A percentile compares a stretch with the other conserved stretches of the same genome.
phyloP scores from a whole-genome alignment of 345 rosid genomes.

The Euclidium syriacum region DNA sequence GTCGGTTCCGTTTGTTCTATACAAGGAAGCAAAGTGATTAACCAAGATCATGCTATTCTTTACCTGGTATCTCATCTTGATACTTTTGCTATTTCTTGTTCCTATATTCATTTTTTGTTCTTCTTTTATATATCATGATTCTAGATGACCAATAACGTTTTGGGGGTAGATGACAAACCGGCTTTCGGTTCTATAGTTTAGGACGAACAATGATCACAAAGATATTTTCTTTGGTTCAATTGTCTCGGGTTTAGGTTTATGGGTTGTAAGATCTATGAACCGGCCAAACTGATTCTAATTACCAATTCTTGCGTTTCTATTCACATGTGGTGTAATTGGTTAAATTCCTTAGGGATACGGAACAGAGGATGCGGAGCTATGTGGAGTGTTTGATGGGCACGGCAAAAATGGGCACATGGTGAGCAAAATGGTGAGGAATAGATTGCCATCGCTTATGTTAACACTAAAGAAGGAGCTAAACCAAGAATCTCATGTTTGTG shows the following conservation, averaged over 20 bases:
- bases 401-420: conserved; percentile 75
- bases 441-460: conserved; percentile 53
- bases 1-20: conserved; percentile 46
- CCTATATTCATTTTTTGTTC: not conserved
- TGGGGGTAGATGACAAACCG: not conserved
- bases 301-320: not conserved
- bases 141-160: not conserved
- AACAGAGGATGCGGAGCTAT: conserved; percentile 42
- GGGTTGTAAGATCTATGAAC: not conserved
- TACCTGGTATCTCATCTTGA: conserved; percentile 10
- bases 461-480: conserved; percentile 36
- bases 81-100: not conserved
- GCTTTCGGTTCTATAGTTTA: not conserved
- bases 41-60: conserved; percentile 76
- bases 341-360: conserved; percentile 46
- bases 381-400: conserved; percentile 90
- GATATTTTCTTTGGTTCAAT: not conserved
- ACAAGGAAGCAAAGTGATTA: conserved; percentile 62
- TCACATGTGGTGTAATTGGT: too few relatives aligned
- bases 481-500: conserved; percentile 19
- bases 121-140: not conserved
- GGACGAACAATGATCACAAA: not conserved
- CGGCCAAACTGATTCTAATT: not conserved
- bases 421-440: conserved; percentile 63
- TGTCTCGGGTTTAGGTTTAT: not conserved